Evolutionary conservation across 2,329 filamentous ascomycete species (phyloP).

Genomic region (Aaosphaeria arxii): DNA sequence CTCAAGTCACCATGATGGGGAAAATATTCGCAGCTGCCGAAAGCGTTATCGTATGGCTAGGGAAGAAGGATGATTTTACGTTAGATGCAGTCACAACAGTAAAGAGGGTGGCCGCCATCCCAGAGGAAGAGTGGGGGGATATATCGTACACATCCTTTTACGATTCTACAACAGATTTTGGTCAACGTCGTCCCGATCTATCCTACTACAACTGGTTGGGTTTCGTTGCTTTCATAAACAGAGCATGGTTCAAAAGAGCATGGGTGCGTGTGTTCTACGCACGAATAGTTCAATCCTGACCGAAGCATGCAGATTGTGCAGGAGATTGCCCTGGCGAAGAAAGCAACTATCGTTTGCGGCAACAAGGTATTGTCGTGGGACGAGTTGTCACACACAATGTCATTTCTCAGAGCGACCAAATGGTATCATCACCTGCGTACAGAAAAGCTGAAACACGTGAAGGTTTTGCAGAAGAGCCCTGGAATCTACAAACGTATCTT

Average conservation of each 20-base stretch:
- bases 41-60: slow-evolving; percentile 29
- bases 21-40: slow-evolving; percentile 22
- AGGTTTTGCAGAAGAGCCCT: slow-evolving; percentile 9
- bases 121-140: slow-evolving; percentile 15
- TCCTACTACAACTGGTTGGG: slow-evolving; percentile 23
- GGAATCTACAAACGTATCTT: slow-evolving; percentile 19
- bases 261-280: slow-evolving; percentile 12
- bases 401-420: slow-evolving; percentile 18
- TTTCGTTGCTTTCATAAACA: slow-evolving; percentile 24
- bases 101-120: slow-evolving; percentile 11
- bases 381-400: slow-evolving; percentile 18
- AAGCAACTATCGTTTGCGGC: slow-evolving; percentile 17
- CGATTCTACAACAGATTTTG: slow-evolving; percentile 3
- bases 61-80: slow-evolving; percentile 23
- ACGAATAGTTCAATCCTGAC: not conserved
- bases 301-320: slow-evolving; percentile 17
- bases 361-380: slow-evolving; percentile 15
- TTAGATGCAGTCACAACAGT: slow-evolving; percentile 19
- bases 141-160: slow-evolving; percentile 23
- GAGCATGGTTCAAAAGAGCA: slow-evolving; percentile 25
- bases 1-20: slow-evolving; percentile 27
- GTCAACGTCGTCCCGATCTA: slow-evolving; percentile 6
- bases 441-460: slow-evolving; percentile 21
- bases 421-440: slow-evolving; percentile 26
- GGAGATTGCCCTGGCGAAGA: slow-evolving; percentile 23